Percentiles rank a stretch among this genome's conserved stretches.
Evolutionary conservation across 2,329 filamentous ascomycete genomes (phyloP).

Genomic region (Colletotrichum costaricense): DNA sequence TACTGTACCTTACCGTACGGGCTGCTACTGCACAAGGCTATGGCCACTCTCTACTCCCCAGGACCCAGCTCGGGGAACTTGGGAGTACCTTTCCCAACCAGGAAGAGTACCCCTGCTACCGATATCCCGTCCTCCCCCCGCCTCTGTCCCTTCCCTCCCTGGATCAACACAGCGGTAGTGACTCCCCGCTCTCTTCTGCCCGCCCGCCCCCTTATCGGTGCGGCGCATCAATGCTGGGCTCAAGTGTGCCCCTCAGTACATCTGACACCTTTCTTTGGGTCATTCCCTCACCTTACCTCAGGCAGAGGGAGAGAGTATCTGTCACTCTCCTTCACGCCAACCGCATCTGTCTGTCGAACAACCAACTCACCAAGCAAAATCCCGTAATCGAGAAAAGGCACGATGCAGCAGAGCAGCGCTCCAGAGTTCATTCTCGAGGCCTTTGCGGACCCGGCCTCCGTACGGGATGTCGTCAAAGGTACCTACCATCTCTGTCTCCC

Average conservation of each 20-base stretch:
- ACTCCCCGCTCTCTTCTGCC: neutral
- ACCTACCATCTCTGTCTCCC: slow-evolving; percentile 39
- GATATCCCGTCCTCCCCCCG: slow-evolving; percentile 3
- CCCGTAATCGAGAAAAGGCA: neutral
- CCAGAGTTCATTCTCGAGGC: slow-evolving; percentile 95
- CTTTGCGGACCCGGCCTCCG: slow-evolving; percentile 89
- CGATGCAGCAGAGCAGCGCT: slow-evolving; percentile 66
- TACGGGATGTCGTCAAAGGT: slow-evolving; percentile 96
- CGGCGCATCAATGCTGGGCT: slow-evolving; percentile 1
- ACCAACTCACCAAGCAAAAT: neutral
- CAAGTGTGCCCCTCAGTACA: slow-evolving; percentile 21
- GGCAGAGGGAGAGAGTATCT: neutral
- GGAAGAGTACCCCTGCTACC: slow-evolving; percentile 10
- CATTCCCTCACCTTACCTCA: neutral
- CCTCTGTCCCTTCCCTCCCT: neutral
- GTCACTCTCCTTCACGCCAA: neutral
- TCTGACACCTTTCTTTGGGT: slow-evolving; percentile 7
- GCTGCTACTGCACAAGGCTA: neutral
- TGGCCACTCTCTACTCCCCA: neutral
- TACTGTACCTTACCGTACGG: neutral
- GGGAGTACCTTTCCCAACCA: neutral
- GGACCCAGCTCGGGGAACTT: slow-evolving; percentile 25
- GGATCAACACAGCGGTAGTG: neutral
- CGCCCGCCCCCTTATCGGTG: slow-evolving; percentile 20
- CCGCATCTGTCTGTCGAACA: neutral